These are phyloP conservation scores for Myxozyma lipomycoides DNA, from an alignment of 805 yeast species.

Conservation along the genomic window DNA sequence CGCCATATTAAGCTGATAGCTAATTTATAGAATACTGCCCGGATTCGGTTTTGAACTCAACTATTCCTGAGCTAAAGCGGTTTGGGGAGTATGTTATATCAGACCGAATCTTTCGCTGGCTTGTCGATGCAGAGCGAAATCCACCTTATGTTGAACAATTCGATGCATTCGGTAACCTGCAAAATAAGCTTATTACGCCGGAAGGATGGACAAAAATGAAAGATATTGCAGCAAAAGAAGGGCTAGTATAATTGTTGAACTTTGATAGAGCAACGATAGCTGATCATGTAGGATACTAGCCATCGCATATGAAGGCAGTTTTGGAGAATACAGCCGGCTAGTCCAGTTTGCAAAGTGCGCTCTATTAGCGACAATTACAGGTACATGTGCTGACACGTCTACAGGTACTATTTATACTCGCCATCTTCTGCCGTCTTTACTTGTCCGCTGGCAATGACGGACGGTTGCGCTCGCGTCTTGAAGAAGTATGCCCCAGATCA, in stretches of 20 bases:
- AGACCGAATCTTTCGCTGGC: constrained; percentile 30
- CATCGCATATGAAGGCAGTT: constrained; percentile 33
- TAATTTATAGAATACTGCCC: constrained; percentile 19
- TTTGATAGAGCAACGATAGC: too few species aligned
- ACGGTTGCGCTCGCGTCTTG: constrained; percentile 36
- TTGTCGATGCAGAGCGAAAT: constrained; percentile 34
- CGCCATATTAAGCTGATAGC: too few species aligned
- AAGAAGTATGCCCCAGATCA: constrained; percentile 22
- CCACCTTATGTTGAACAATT: constrained; percentile 32
- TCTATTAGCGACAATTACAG: not conserved
- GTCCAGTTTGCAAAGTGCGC: constrained; percentile 29
- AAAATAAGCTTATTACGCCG: constrained; percentile 33
- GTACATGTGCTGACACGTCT: not conserved
- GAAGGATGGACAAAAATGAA: constrained; percentile 35
- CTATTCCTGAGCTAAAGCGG: constrained; percentile 22
- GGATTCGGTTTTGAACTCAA: constrained; percentile 1
- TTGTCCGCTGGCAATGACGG: constrained; percentile 38
- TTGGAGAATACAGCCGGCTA: constrained; percentile 29
- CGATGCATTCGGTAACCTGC: constrained; percentile 34
- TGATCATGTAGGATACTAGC: constrained; percentile 33
- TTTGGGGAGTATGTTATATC: constrained; percentile 32
- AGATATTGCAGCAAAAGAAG: constrained; percentile 20
- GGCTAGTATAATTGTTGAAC: too few species aligned
- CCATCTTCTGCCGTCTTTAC: constrained; percentile 36
- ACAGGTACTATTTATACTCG: constrained; percentile 30